A percentile compares a stretch with the other conserved stretches of the same genome.
These are phyloP conservation scores for Pyrenochaeta sp. DNA, from an alignment of 2,329 filamentous ascomycete species.

Conservation along the genomic window DNA sequence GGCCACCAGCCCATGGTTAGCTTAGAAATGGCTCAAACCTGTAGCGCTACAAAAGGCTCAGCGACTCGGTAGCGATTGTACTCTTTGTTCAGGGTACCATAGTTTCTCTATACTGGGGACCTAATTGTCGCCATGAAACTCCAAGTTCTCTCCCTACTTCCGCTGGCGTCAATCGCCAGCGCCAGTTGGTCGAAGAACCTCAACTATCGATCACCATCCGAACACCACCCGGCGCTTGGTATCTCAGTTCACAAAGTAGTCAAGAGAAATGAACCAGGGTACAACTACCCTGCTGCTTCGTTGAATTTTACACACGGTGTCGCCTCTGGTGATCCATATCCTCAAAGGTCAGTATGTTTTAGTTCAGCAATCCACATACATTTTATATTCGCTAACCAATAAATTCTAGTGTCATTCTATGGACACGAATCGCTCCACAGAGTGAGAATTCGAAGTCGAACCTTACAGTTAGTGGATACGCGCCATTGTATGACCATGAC, in stretches of 20 bases:
- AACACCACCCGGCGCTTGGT: conserved; percentile 69
- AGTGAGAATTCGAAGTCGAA: conserved; percentile 54
- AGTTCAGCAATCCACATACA: no score
- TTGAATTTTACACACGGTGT: conserved; percentile 56
- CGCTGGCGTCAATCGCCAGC: conserved; percentile 23
- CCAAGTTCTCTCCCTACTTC: conserved; percentile 31
- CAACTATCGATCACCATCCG: conserved; percentile 73
- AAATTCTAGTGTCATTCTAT: conserved; percentile 32
- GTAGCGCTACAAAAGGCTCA: conserved; percentile 32
- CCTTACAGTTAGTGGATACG: conserved; percentile 64
- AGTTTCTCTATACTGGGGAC: conserved; percentile 1
- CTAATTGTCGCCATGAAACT: conserved; percentile 34
- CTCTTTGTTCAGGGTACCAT: conserved; percentile 8
- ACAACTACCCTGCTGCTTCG: conserved; percentile 27
- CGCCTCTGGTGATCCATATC: conserved; percentile 56
- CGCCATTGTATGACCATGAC: conserved; percentile 62
- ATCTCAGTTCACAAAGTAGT: conserved; percentile 70
- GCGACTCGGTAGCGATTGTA: conserved; percentile 7
- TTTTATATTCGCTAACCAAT: no score
- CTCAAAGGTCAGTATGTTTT: conserved; percentile 11
- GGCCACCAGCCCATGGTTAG: conserved; percentile 7
- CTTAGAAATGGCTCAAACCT: conserved; percentile 2
- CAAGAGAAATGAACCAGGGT: conserved; percentile 55
- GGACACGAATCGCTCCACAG: conserved; percentile 49
- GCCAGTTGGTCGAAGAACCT: conserved; percentile 60